Evolutionary conservation across 352 stramenopile genomes (phyloP).

Genomic region (Pythium biforme): DNA sequence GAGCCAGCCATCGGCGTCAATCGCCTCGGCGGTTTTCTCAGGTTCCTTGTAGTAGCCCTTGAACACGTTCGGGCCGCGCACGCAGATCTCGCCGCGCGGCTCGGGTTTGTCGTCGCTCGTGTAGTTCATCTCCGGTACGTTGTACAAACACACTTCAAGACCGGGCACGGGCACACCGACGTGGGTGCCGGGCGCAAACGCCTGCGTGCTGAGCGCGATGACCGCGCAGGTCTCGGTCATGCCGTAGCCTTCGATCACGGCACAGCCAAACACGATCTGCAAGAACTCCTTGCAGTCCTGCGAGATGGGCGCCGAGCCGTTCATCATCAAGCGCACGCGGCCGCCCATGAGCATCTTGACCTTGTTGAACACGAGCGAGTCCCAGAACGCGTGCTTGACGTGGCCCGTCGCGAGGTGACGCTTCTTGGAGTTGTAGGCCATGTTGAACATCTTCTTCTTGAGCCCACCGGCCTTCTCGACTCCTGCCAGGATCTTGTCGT

Average conservation of each 20-base stretch:
- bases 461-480: slow-evolving; percentile 29
- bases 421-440: slow-evolving; percentile 47
- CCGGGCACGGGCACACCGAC: slow-evolving; percentile 88
- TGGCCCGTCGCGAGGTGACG: slow-evolving; percentile 25
- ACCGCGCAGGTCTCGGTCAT: slow-evolving; percentile 93
- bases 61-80: slow-evolving; percentile 85
- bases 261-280: slow-evolving; percentile 91
- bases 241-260: slow-evolving; percentile 95
- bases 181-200: slow-evolving; percentile 73
- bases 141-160: slow-evolving; percentile 92
- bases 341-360: slow-evolving; percentile 91
- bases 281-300: slow-evolving; percentile 95
- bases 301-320: slow-evolving; percentile 94
- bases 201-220: slow-evolving; percentile 72
- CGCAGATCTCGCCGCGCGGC: slow-evolving; percentile 64
- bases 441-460: slow-evolving; percentile 39
- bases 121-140: slow-evolving; percentile 98
- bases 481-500: slow-evolving; percentile 81
- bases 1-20: slow-evolving; percentile 96
- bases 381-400: slow-evolving; percentile 84
- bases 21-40: slow-evolving; percentile 89
- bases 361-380: slow-evolving; percentile 95
- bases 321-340: slow-evolving; percentile 88
- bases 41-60: slow-evolving; percentile 92
- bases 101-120: slow-evolving; percentile 75